These are phyloP conservation scores for Inga laurina DNA, from an alignment of 306 rosid genomes.

Conservation along the genomic window DNA sequence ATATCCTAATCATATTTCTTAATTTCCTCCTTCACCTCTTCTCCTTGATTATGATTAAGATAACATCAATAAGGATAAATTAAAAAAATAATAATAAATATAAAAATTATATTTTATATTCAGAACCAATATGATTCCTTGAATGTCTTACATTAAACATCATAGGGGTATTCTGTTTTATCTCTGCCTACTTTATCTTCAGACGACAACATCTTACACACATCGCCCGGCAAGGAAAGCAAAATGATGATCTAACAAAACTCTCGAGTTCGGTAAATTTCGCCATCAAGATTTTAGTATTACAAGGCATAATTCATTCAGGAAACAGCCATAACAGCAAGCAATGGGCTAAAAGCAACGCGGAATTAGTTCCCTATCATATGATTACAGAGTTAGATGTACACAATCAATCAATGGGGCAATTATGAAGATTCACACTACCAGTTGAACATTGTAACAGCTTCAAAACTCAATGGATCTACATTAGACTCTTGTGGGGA, in stretches of 20 bases:
- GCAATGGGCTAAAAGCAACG: not conserved
- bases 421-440: not conserved
- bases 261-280: not conserved
- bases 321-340: not conserved
- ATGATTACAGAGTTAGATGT: not conserved
- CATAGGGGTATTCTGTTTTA: no score
- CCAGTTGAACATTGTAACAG: conserved; percentile 4
- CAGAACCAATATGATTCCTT: no score
- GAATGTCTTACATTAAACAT: no score
- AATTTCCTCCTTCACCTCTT: no score
- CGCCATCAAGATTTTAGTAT: not conserved
- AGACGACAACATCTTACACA: not conserved
- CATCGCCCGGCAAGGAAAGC: not conserved
- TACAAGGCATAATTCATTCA: not conserved
- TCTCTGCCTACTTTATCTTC: not conserved
- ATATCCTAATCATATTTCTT: no score
- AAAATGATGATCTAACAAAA: not conserved
- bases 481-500: not conserved
- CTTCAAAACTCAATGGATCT: conserved; percentile 22
- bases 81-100: no score
- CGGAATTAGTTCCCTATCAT: not conserved
- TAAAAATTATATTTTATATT: no score
- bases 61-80: no score
- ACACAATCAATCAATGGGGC: not conserved
- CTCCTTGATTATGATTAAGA: no score